phyloP scores from a whole-genome alignment of 805 yeast species.

The Metschnikowia baotianmanensis region DNA sequence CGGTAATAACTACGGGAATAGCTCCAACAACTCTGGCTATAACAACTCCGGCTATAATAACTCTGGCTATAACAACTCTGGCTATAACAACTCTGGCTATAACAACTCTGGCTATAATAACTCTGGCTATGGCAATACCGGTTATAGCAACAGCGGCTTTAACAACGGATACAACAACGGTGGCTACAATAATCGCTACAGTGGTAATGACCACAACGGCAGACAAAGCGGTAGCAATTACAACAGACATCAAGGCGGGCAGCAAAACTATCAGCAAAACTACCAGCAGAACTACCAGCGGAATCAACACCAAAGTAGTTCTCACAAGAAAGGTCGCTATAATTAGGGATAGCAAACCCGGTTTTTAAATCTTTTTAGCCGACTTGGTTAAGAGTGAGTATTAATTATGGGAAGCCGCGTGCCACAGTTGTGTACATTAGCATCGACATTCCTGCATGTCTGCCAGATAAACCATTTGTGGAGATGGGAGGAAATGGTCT shows the following conservation, averaged over 20 bases:
- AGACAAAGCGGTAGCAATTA: slow-evolving; percentile 6
- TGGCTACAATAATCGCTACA: slow-evolving; percentile 5
- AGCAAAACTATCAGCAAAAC: slow-evolving; percentile 7
- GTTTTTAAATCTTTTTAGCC: too few species aligned
- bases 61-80: slow-evolving; percentile 11
- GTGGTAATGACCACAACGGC: slow-evolving; percentile 1
- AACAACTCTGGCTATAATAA: slow-evolving; percentile 3
- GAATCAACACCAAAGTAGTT: slow-evolving; percentile 1
- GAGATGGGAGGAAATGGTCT: not conserved
- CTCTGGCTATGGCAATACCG: slow-evolving; percentile 1
- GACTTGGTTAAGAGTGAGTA: too few species aligned
- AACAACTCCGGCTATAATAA: slow-evolving; percentile 1
- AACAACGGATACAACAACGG: slow-evolving; percentile 8
- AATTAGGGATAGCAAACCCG: too few species aligned
- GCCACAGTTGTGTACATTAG: slow-evolving; percentile 4
- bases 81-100: slow-evolving; percentile 9
- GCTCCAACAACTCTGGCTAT: slow-evolving; percentile 5
- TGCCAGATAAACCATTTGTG: too few species aligned
- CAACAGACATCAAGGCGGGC: slow-evolving; percentile 5
- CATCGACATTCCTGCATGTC: too few species aligned
- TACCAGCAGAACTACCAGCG: slow-evolving; percentile 6
- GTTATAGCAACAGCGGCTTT: slow-evolving; percentile 2
- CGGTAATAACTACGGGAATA: not conserved
- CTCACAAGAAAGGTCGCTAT: slow-evolving; percentile 2
- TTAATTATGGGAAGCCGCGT: not conserved